Percentiles rank a stretch among this genome's conserved stretches.
Evolutionary conservation across 208 protist genomes (phyloP).

Genomic region (Leishmania martiniquensis): DNA sequence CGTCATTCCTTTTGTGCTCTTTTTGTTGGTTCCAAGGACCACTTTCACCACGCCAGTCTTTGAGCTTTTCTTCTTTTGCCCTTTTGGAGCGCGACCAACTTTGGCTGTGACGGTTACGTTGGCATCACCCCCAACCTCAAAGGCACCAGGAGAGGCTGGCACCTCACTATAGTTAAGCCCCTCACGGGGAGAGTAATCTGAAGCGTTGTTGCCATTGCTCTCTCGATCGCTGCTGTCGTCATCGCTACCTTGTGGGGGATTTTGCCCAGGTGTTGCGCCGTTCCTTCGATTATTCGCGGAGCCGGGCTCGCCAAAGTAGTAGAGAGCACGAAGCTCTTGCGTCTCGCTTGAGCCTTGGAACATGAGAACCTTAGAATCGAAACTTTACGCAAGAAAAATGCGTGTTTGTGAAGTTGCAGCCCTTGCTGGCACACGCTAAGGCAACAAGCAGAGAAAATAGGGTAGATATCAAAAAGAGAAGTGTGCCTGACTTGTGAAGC

Average conservation of each 20-base stretch:
- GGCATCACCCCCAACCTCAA: slow-evolving; percentile 19
- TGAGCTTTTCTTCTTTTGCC: slow-evolving; percentile 12
- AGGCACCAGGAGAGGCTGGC: slow-evolving; percentile 26
- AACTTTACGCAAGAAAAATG: not conserved
- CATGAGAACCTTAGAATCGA: not conserved
- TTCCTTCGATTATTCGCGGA: slow-evolving; percentile 12
- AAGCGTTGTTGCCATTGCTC: not conserved
- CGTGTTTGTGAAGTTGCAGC: not conserved
- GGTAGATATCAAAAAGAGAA: not conserved
- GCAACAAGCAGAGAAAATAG: not conserved
- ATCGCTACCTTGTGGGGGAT: not conserved
- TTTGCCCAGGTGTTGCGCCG: not conserved
- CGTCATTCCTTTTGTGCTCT: slow-evolving; percentile 47
- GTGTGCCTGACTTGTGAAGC: not conserved
- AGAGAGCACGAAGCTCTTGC: slow-evolving; percentile 39
- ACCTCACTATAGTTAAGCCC: slow-evolving; percentile 1
- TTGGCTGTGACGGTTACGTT: not conserved
- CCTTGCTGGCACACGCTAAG: not conserved
- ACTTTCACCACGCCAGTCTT: slow-evolving; percentile 45
- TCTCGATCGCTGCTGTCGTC: slow-evolving; percentile 7
- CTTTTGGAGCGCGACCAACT: not conserved
- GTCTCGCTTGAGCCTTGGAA: slow-evolving; percentile 26
- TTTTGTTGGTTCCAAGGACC: slow-evolving; percentile 43
- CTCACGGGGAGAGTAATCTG: slow-evolving; percentile 35
- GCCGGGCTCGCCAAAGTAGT: slow-evolving; percentile 49